These are phyloP conservation scores for Irpex sp. DNA, from an alignment of 1,284 basidiomycete species.

Conservation along the genomic window DNA sequence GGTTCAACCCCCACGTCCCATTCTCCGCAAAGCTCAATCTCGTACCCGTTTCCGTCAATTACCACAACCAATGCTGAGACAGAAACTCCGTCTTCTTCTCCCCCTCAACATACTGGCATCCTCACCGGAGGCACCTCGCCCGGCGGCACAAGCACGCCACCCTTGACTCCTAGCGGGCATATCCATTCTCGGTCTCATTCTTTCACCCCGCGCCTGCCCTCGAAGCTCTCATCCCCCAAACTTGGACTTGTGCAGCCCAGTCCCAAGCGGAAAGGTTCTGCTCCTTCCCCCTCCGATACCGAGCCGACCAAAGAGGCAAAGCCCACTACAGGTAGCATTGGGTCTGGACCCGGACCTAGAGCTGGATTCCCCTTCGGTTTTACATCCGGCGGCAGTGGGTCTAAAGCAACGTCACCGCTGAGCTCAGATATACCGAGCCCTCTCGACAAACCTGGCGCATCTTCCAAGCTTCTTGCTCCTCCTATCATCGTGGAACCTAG, in stretches of 20 bases:
- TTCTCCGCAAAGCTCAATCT: conserved; percentile 25
- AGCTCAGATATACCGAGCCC: conserved; percentile 15
- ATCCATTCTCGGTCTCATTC: conserved; percentile 61
- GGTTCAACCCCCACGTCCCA: conserved; percentile 26
- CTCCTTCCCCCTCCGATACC: conserved; percentile 37
- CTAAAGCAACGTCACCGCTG: conserved; percentile 11
- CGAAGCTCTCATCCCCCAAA: conserved; percentile 56
- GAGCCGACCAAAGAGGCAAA: conserved; percentile 21
- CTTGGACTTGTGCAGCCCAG: conserved; percentile 38
- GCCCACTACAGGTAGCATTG: conserved; percentile 9
- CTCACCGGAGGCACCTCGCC: conserved; percentile 24
- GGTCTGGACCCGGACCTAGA: conserved; percentile 21
- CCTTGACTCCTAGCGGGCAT: conserved; percentile 25
- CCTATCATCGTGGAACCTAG: conserved; percentile 46
- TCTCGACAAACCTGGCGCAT: conserved; percentile 20
- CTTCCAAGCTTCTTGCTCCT: conserved; percentile 43
- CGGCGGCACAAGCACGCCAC: conserved; percentile 16
- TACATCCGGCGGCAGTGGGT: conserved; percentile 13
- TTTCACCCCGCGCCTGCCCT: conserved; percentile 67
- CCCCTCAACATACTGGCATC: conserved; percentile 29
- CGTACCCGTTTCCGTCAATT: conserved; percentile 45
- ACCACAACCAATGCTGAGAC: conserved; percentile 17
- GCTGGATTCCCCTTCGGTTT: conserved; percentile 34
- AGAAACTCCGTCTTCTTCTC: conserved; percentile 28
- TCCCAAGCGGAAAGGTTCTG: conserved; percentile 47